These are phyloP conservation scores for Sphaerobolus stellatus DNA, from an alignment of 1,284 basidiomycete genomes.

Conservation along the genomic window DNA sequence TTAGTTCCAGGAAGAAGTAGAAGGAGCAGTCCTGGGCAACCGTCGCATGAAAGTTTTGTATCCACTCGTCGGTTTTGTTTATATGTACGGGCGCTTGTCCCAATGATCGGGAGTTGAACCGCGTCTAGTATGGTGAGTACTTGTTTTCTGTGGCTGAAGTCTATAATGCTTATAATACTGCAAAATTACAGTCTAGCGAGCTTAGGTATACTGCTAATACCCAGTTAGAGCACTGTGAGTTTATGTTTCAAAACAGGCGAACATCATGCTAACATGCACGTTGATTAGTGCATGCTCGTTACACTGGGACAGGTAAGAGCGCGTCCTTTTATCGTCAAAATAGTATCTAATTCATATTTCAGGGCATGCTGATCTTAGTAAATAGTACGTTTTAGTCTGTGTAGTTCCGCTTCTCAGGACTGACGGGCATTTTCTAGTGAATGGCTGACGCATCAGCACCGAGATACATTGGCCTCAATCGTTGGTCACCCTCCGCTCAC, in stretches of 20 bases:
- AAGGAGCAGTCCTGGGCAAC: conserved; percentile 3
- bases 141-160: neutral
- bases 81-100: neutral
- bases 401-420: conserved; percentile 11
- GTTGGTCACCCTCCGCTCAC: conserved; percentile 86
- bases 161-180: neutral
- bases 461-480: conserved; percentile 90
- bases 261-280: conserved; percentile 11
- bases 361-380: conserved; percentile 93
- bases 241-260: conserved; percentile 11
- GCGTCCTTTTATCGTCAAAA: neutral
- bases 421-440: conserved; percentile 58
- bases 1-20: no score
- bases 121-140: neutral
- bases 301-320: conserved; percentile 84
- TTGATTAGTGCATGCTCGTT: conserved; percentile 84
- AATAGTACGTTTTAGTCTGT: conserved; percentile 64
- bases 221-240: conserved; percentile 86
- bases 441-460: conserved; percentile 96
- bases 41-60: conserved; percentile 9
- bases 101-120: neutral
- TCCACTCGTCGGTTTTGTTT: neutral
- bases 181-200: conserved; percentile 67
- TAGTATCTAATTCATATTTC: conserved; percentile 4
- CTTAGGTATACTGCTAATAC: conserved; percentile 92